phyloP scores from a whole-genome alignment of 106 monocot genomes.

The Dendrobium nobile region DNA sequence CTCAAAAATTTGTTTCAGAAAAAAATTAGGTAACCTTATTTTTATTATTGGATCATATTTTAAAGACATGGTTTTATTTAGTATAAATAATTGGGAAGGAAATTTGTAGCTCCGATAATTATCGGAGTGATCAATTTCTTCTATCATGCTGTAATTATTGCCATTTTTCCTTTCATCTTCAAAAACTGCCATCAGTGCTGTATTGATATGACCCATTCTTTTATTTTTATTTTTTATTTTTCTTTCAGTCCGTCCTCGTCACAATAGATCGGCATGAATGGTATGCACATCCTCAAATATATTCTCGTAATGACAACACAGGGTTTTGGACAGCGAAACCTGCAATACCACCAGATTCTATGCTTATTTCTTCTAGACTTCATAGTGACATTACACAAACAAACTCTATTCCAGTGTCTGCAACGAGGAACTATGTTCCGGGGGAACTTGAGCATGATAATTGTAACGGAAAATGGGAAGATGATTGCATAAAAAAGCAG shows the following conservation, averaged over 20 bases:
- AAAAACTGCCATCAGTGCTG: neutral
- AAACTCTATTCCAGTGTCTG: conserved; percentile 8
- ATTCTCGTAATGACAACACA: conserved; percentile 71
- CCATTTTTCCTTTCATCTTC: neutral
- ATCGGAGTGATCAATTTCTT: neutral
- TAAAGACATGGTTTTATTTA: too few species aligned
- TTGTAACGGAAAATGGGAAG: conserved; percentile 19
- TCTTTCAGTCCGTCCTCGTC: conserved; percentile 78
- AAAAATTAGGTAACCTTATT: too few species aligned
- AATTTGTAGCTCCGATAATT: neutral
- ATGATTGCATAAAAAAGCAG: conserved; percentile 29
- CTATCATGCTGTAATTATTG: neutral
- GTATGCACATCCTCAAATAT: conserved; percentile 85
- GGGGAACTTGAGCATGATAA: conserved; percentile 19
- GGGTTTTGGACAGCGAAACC: conserved; percentile 62
- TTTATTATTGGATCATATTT: too few species aligned
- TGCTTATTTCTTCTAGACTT: conserved; percentile 25
- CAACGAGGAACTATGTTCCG: conserved; percentile 22
- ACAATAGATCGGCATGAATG: conserved; percentile 94
- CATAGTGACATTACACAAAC: conserved; percentile 12
- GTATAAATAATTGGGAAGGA: too few species aligned
- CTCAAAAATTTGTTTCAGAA: too few species aligned
- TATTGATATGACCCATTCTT: neutral
- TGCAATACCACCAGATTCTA: conserved; percentile 41
- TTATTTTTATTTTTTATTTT: neutral